These are phyloP conservation scores for Oryza meyeriana DNA, from an alignment of 176 grass and related monocot genomes.

Conservation along the genomic window DNA sequence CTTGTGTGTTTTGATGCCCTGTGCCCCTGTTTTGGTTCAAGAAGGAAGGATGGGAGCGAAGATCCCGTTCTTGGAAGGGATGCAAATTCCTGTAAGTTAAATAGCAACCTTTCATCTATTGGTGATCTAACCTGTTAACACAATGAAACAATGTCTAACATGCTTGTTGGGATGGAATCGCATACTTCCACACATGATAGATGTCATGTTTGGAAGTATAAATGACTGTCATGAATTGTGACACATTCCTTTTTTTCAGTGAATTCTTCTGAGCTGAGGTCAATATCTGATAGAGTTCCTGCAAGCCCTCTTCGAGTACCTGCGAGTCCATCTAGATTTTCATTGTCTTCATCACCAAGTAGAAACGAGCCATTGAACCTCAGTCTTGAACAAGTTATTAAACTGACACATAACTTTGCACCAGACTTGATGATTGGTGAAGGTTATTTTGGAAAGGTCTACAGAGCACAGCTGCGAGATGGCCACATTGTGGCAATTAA, in stretches of 20 bases:
- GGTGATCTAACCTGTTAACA: conserved; percentile 2
- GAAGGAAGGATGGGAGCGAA: conserved; percentile 56
- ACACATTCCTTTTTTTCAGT: conserved; percentile 53
- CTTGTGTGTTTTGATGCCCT: conserved; percentile 60
- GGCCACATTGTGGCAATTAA: conserved; percentile 73
- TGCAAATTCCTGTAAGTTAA: conserved; percentile 60
- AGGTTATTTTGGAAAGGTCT: conserved; percentile 85
- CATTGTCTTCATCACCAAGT: conserved; percentile 61
- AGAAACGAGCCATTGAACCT: conserved; percentile 66
- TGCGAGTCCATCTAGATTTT: conserved; percentile 87
- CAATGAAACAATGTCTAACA: neutral
- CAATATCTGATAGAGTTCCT: conserved; percentile 58
- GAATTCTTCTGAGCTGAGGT: conserved; percentile 59
- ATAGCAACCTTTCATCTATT: neutral
- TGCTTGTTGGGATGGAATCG: conserved; percentile 26
- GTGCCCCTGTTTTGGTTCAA: conserved; percentile 74
- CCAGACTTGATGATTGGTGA: conserved; percentile 59
- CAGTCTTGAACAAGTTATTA: conserved; percentile 69
- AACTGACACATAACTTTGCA: conserved; percentile 87
- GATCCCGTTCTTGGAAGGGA: conserved; percentile 54
- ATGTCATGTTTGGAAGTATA: neutral
- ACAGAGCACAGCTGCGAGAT: conserved; percentile 67
- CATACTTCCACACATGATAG: neutral
- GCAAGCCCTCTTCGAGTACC: conserved; percentile 61
- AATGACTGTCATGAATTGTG: neutral